Conservation (phyloP, 2,329 filamentous ascomycete genomes). For the Alternaria alternata region DNA sequence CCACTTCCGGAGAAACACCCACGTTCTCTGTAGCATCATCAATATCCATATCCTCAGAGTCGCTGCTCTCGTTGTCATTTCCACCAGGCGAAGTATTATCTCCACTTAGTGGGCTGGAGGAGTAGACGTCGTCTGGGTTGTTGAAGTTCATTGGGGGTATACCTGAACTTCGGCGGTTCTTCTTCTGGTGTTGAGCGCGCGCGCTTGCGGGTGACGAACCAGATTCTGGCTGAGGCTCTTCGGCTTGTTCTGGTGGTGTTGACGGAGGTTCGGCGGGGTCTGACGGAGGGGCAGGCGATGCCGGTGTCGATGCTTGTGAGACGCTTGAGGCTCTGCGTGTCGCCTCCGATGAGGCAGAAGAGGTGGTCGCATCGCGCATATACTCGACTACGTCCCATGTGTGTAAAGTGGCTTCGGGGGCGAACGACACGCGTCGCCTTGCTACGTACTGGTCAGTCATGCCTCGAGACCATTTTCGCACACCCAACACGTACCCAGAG, state of each 20-base stretch:
- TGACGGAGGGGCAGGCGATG: constrained; percentile 49
- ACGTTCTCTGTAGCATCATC: constrained; percentile 75
- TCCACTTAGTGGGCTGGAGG: constrained; percentile 80
- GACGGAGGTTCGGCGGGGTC: constrained; percentile 67
- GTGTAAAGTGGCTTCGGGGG: constrained; percentile 94
- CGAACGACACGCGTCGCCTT: constrained; percentile 93
- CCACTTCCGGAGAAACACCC: constrained; percentile 63
- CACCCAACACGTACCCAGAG: constrained; percentile 65
- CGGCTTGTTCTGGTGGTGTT: constrained; percentile 68
- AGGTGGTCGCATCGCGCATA: constrained; percentile 83
- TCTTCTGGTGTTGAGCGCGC: constrained; percentile 69
- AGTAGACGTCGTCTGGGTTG: constrained; percentile 70
- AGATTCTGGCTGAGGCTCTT: constrained; percentile 66
- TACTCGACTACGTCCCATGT: constrained; percentile 96
- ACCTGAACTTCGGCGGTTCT: constrained; percentile 68
- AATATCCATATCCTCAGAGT: constrained; percentile 63
- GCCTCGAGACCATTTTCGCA: background rate
- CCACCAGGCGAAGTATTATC: constrained; percentile 54
- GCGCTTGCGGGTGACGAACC: constrained; percentile 71
- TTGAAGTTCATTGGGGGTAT: constrained; percentile 71
- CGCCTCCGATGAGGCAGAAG: constrained; percentile 74
- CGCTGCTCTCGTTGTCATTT: constrained; percentile 61
- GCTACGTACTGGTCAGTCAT: constrained; percentile 55
- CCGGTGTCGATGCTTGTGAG: constrained; percentile 46
- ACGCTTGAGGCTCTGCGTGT: constrained; percentile 75